A percentile compares a stretch with the other conserved stretches of the same genome.
Evolutionary conservation across 106 monocot species (phyloP).

Genomic region (Acorus gramineus): DNA sequence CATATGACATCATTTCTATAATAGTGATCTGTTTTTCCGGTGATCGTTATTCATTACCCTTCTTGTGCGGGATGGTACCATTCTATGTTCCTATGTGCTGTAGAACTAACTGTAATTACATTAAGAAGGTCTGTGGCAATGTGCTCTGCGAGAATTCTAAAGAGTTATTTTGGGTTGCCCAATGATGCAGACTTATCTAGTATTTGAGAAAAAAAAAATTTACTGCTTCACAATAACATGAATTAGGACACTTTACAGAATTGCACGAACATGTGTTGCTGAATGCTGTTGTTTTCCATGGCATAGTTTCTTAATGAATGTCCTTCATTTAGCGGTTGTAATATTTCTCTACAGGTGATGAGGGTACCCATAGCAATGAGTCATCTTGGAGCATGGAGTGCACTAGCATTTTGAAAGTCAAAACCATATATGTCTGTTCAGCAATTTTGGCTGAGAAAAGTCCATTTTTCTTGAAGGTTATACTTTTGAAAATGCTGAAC

Average conservation of each 20-base stretch:
- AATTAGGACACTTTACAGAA: no score
- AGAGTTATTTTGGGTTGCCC: background rate
- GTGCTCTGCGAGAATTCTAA: background rate
- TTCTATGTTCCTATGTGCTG: no score
- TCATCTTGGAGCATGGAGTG: constrained; percentile 49
- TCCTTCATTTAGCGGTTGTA: background rate
- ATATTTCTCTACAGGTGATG: constrained; percentile 18
- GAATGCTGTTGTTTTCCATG: background rate
- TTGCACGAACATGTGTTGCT: background rate
- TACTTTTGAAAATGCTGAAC: no score
- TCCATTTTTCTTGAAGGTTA: constrained; percentile 50
- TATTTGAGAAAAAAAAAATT: no score
- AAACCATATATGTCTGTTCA: constrained; percentile 41
- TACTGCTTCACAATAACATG: no score
- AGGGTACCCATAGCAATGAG: constrained; percentile 27
- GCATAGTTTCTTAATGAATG: background rate
- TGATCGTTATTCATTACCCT: no score
- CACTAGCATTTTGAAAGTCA: constrained; percentile 36
- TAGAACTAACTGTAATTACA: background rate
- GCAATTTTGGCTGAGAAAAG: constrained; percentile 49
- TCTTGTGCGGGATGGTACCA: no score
- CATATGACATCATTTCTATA: no score
- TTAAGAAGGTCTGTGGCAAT: background rate
- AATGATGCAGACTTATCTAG: no score
- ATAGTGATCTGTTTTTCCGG: no score